Evolutionary conservation across 768 basidiomycete genomes (phyloP).

Genomic region (Collybia mongolica): DNA sequence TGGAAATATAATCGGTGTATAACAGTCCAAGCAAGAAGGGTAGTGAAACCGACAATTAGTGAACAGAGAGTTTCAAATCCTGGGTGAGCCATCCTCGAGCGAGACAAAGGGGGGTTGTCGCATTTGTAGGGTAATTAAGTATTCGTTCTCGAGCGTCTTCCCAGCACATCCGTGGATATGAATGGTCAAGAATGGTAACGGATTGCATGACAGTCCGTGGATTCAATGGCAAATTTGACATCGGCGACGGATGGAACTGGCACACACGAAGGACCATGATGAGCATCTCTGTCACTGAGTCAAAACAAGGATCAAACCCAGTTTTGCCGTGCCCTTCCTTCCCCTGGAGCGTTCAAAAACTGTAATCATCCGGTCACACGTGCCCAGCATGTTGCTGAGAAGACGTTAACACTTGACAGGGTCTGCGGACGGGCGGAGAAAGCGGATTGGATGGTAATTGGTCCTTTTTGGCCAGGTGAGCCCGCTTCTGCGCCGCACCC

Average conservation of each 20-base stretch:
- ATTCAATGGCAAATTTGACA: constrained; percentile 5
- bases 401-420: no score
- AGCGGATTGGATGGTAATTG: no score
- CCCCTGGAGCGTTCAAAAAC: background rate
- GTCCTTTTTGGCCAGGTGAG: no score
- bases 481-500: no score
- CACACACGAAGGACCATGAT: constrained; percentile 4
- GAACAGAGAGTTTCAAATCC: no score
- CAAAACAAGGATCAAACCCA: constrained; percentile 8
- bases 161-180: constrained; percentile 11
- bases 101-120: background rate
- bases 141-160: constrained; percentile 2
- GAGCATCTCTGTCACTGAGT: constrained; percentile 7
- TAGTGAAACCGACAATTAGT: background rate
- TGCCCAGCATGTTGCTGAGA: no score
- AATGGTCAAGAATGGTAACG: constrained; percentile 1
- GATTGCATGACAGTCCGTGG: constrained; percentile 6
- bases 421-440: no score
- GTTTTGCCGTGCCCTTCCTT: constrained; percentile 3
- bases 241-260: constrained; percentile 7
- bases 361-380: no score
- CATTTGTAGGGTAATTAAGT: constrained; percentile 4
- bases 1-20: constrained; percentile 29
- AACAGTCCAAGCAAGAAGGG: constrained; percentile 9
- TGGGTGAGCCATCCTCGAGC: no score